Base-by-base conservation (phyloP, 768 basidiomycete genomes). In the Tephrocybe sp. region DNA sequence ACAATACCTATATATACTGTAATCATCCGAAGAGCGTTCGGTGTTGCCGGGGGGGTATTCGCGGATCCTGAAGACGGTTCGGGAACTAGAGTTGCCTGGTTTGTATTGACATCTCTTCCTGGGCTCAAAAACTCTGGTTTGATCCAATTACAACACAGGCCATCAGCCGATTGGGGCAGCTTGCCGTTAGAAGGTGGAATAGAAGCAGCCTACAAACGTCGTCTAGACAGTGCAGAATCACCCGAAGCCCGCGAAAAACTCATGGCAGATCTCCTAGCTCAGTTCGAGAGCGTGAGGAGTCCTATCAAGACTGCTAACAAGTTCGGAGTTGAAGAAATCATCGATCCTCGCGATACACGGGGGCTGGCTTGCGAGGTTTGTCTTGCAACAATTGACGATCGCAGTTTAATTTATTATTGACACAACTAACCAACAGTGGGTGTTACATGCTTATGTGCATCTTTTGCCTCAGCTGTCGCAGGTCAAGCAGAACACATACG, bases 121-220 rank as follows among this genome's bases (percentile, higher is more conserved):
- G 15, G 18, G 11, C 4, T n/a, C n/a, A n/a, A n/a, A n/a, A n/a
- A n/a, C n/a, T n/a, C n/a, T n/a, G n/a, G n/a, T 36, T 36, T 27
- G 13, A 24, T 39, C 30, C 15, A 19, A 18, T n/a, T n/a, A n/a
- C 18, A 7, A n/a, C 16, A 21, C 38, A 72, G 69, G 71, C 70
- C 70, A 23, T 73, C 71, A 3, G 70, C 69, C 1, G 71, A 73
- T 51, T 73, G 70, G 71, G 71, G 70, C 30, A 69, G 67, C 47
- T 61, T 73, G 24, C 71, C 71, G 3, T 56, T 73, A 9, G 71
- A 71, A 60, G 71, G 70, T 19, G 70, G 71, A 2, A 66, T 72
- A 16, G 69, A 73, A 61, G 70, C 71, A 10, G 71, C 70, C 0
- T 73, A 71, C 48, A 73, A 73, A 36, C 68, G 71, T 21, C 65